These are phyloP conservation scores for Edaphochlamys debaryana DNA, from an alignment of 139 green algal species.

Conservation along the genomic window DNA sequence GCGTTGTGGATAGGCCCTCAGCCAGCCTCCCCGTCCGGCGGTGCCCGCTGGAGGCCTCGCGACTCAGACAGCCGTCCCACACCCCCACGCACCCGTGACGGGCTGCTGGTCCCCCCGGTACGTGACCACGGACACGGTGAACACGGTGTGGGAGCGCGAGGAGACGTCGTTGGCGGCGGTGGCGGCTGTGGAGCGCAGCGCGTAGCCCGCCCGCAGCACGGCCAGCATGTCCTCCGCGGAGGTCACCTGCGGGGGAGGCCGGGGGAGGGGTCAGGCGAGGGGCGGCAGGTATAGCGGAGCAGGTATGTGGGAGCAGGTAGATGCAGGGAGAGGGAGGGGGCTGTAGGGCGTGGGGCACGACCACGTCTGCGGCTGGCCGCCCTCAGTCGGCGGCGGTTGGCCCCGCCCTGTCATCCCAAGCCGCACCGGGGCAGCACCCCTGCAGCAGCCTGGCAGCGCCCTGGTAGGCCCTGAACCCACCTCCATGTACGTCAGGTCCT, in stretches of 20 bases:
- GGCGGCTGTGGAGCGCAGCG: slow-evolving; percentile 36
- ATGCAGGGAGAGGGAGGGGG: not conserved
- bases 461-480: too few species aligned
- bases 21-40: too few species aligned
- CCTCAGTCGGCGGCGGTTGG: too few species aligned
- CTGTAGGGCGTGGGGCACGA: too few species aligned
- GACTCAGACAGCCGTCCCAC: too few species aligned
- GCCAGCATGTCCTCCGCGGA: slow-evolving; percentile 42
- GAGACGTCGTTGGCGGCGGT: slow-evolving; percentile 54
- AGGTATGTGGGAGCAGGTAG: not conserved
- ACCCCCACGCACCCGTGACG: slow-evolving; percentile 42
- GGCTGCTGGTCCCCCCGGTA: slow-evolving; percentile 45
- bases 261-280: not conserved
- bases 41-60: too few species aligned
- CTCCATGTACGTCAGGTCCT: slow-evolving; percentile 58
- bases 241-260: slow-evolving; percentile 39
- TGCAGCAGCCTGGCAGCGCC: too few species aligned
- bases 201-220: slow-evolving; percentile 44
- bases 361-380: too few species aligned
- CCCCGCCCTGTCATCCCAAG: too few species aligned
- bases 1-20: too few species aligned
- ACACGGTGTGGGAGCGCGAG: slow-evolving; percentile 63
- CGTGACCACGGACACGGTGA: slow-evolving; percentile 58
- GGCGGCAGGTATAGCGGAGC: not conserved
- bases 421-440: too few species aligned